Evolutionary conservation across 768 basidiomycete genomes (phyloP).

Genomic region (Leccinum disarticulatum): DNA sequence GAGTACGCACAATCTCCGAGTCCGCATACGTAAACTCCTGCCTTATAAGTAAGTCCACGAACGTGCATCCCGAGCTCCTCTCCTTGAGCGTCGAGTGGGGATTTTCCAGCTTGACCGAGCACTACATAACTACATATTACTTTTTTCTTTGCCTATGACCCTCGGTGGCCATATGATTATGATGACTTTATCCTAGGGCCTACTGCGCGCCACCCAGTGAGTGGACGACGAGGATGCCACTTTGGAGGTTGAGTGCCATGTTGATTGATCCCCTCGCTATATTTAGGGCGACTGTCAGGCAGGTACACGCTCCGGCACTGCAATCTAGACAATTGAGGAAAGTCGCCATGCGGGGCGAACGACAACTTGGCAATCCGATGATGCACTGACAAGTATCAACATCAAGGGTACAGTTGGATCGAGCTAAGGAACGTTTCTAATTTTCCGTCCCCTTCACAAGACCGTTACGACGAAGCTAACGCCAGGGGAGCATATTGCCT

Average conservation of each 20-base stretch:
- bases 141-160: background rate
- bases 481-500: background rate
- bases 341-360: slow-evolving; percentile 8
- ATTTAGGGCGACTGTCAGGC: background rate
- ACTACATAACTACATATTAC: too few species aligned
- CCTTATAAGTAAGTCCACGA: slow-evolving; percentile 11
- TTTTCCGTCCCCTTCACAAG: slow-evolving; percentile 4
- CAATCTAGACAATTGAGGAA: background rate
- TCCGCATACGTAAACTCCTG: background rate
- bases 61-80: slow-evolving; percentile 17
- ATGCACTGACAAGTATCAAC: slow-evolving; percentile 1
- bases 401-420: slow-evolving; percentile 13
- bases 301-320: background rate
- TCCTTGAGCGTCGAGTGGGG: background rate
- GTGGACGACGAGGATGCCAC: background rate
- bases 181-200: background rate
- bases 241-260: background rate
- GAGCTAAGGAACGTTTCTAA: slow-evolving; percentile 10
- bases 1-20: slow-evolving; percentile 2
- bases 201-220: background rate
- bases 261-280: background rate
- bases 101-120: background rate
- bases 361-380: slow-evolving; percentile 11
- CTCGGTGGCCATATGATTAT: background rate
- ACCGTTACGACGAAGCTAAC: background rate